Evolutionary conservation across 2,329 filamentous ascomycete species (phyloP).

Genomic region (Aspergillus viridinutans): DNA sequence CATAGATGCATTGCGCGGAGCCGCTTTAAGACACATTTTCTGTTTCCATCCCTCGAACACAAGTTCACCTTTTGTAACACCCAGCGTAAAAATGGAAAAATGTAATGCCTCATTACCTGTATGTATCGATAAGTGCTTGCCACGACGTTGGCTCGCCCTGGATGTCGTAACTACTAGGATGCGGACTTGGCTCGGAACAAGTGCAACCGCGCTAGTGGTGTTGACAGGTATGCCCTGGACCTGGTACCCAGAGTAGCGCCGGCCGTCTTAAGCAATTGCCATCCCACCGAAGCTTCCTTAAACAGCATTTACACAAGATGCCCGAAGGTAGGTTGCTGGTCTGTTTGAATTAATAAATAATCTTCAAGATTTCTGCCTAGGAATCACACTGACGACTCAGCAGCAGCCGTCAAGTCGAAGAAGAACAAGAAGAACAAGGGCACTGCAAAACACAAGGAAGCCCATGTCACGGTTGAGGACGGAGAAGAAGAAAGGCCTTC

Average conservation of each 20-base stretch:
- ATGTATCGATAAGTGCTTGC: not conserved
- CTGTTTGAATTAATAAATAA: not conserved
- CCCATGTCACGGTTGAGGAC: conserved; percentile 14
- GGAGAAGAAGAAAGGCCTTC: conserved; percentile 11
- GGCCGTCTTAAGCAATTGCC: not conserved
- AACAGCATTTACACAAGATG: conserved; percentile 13
- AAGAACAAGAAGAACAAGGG: conserved; percentile 57
- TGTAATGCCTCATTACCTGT: not conserved
- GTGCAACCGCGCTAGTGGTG: conserved; percentile 29
- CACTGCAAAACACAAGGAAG: conserved; percentile 39
- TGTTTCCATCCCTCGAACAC: not conserved
- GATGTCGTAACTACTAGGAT: not conserved
- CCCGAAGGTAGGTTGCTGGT: conserved; percentile 15
- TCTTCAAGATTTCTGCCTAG: not conserved
- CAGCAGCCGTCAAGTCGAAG: conserved; percentile 49
- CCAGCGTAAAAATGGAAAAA: not conserved
- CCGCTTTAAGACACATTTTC: not conserved
- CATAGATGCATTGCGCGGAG: not conserved
- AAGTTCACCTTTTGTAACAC: not conserved
- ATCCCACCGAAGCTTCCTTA: not conserved
- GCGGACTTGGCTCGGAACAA: conserved; percentile 11
- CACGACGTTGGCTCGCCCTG: conserved; percentile 5
- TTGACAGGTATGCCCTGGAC: conserved; percentile 29
- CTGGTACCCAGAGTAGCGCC: conserved; percentile 3
- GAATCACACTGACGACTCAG: conserved; percentile 13